Evolutionary conservation across 257 asterid species (phyloP), one percentile per base, ranked within the genome.

Genomic region (Solanum megistacrolobum): DNA sequence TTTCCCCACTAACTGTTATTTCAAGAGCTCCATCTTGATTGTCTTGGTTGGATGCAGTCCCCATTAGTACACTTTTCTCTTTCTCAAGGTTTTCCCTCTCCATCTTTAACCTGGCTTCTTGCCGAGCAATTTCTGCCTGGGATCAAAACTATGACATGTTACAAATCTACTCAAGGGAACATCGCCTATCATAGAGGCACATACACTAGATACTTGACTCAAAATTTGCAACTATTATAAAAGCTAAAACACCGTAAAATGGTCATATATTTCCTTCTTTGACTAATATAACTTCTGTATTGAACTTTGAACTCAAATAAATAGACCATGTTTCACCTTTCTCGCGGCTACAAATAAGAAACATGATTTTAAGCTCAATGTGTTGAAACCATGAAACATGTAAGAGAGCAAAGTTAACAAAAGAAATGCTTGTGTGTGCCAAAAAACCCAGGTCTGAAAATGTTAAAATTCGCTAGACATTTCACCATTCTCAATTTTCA

Each of bases 11-110:
- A 27, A 96, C 99, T 5, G 99, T 95, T 71, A 97, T 97, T 89
- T 97, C 99, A 32, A 97, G 99, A 87, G 99, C 99, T 14, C 99
- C 99, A 78, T 97, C 99, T 94, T 95, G 99, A 75, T 97, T 97
- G 31, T 97, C 98, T 91, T 97, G 99, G 92, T 93, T 94, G n/a
- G 98, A 95, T 31, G 99, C 99, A 39, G 99, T 97, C 86, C 99
- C 99, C 99, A 96, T 97, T 72, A 97, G 93, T 87, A 97, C 99
- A 7, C 99, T 95, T 79, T 97, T 97, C 92, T 97, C 99, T 89
- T 97, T 97, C 93, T 97, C 99, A 23, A 97, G 99, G 88, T 92
- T 97, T 83, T 97, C 99, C 88, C 98, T 93, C 89, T 97, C 99
- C 90, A 93, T 91, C 95, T 97, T 97, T 84, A 97, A 87, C 92